A percentile compares a stretch with the other conserved stretches of the same genome.
Conservation (phyloP, 176 grass and related monocot genomes). For the Ensete glaucum region DNA sequence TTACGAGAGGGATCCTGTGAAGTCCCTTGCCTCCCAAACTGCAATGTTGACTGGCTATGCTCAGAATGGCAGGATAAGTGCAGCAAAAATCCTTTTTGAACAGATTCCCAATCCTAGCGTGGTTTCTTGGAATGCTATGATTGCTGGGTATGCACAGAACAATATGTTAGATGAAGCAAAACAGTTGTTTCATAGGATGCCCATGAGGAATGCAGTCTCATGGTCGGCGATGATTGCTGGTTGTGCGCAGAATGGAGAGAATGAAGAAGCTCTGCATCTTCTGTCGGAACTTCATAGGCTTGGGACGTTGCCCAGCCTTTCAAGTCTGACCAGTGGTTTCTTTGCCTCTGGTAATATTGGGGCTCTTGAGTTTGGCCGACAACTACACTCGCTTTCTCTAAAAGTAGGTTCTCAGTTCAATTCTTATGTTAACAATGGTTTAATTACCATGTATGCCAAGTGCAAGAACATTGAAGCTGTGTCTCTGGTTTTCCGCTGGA, state of each 20-base stretch:
- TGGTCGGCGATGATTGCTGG: constrained; percentile 49
- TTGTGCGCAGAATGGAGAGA: constrained; percentile 53
- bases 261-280: constrained; percentile 42
- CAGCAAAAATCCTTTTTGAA: constrained; percentile 56
- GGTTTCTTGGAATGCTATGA: constrained; percentile 72
- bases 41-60: constrained; percentile 58
- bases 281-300: constrained; percentile 20
- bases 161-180: constrained; percentile 53
- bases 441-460: constrained; percentile 32
- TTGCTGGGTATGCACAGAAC: constrained; percentile 56
- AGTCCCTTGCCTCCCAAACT: constrained; percentile 40
- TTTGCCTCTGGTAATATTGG: constrained; percentile 25
- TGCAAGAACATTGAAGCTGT: constrained; percentile 23
- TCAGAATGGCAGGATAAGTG: constrained; percentile 37
- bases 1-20: constrained; percentile 43
- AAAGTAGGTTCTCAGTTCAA: constrained; percentile 25
- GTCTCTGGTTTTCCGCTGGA: constrained; percentile 14
- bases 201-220: constrained; percentile 14
- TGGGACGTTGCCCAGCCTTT: constrained; percentile 19
- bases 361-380: constrained; percentile 19
- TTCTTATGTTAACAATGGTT: constrained; percentile 20
- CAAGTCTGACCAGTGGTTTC: constrained; percentile 23
- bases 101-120: constrained; percentile 46
- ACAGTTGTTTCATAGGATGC: constrained; percentile 54
- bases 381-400: constrained; percentile 16